Evolutionary conservation across 306 rosid species (phyloP).

Genomic region (Senna tora): DNA sequence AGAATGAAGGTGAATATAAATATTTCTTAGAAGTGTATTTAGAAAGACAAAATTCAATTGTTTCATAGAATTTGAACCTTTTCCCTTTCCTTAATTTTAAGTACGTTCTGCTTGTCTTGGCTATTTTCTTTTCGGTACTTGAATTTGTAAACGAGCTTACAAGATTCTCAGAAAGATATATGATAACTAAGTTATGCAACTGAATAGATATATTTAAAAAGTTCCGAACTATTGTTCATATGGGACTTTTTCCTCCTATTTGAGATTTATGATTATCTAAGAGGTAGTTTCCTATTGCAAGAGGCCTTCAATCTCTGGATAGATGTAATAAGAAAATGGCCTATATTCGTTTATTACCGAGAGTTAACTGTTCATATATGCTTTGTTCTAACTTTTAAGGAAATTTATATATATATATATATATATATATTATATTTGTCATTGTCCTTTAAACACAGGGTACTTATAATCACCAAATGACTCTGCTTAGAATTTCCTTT

Average conservation of each 20-base stretch:
- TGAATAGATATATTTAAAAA: neutral
- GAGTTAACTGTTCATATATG: constrained; percentile 12
- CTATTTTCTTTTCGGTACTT: neutral
- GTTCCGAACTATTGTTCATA: neutral
- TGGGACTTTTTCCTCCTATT: neutral
- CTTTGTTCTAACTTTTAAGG: constrained; percentile 1
- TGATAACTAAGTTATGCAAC: neutral
- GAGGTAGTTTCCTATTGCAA: neutral
- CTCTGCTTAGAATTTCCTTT: constrained; percentile 24
- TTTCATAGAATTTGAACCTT: neutral
- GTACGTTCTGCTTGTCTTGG: neutral
- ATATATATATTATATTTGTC: neutral
- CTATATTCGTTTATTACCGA: constrained; percentile 1
- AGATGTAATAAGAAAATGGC: neutral
- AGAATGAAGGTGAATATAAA: neutral
- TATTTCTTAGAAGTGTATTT: too few species aligned
- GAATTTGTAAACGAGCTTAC: neutral
- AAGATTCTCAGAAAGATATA: neutral
- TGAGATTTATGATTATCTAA: neutral
- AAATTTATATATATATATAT: neutral
- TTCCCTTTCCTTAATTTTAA: neutral
- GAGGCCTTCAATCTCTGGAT: neutral
- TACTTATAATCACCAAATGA: constrained; percentile 7
- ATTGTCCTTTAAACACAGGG: constrained; percentile 23
- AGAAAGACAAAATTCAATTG: neutral